Conservation (phyloP, 768 basidiomycete genomes). For the Mycena galopus region DNA sequence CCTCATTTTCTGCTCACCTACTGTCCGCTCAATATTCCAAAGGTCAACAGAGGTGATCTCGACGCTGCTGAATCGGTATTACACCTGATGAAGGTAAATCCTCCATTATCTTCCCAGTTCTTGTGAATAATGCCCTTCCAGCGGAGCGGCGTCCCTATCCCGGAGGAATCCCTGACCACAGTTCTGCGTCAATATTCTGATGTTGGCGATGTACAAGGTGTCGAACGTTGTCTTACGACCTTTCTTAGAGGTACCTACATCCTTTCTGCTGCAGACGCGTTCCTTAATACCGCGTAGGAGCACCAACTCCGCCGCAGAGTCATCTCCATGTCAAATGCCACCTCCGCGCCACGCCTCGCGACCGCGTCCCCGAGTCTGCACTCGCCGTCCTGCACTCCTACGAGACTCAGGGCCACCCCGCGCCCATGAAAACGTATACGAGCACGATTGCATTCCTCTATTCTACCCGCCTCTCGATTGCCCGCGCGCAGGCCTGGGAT, state of each 20-base stretch:
- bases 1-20: constrained; percentile 14
- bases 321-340: constrained; percentile 82
- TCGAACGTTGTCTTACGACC: constrained; percentile 60
- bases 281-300: constrained; percentile 37
- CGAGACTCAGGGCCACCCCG: constrained; percentile 71
- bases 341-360: constrained; percentile 61
- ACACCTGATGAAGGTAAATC: constrained; percentile 65
- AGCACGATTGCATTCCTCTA: constrained; percentile 73
- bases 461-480: constrained; percentile 60
- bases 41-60: constrained; percentile 65
- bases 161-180: constrained; percentile 59
- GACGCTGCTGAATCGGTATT: constrained; percentile 64
- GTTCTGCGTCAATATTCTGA: constrained; percentile 65
- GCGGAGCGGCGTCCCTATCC: constrained; percentile 57
- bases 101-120: background rate
- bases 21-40: constrained; percentile 19
- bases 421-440: constrained; percentile 83
- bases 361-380: constrained; percentile 71
- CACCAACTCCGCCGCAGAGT: constrained; percentile 68
- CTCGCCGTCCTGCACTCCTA: constrained; percentile 78
- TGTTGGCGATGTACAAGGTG: constrained; percentile 56
- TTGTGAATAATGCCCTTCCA: constrained; percentile 37
- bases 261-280: background rate
- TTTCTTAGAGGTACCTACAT: constrained; percentile 57
- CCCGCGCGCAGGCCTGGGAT: constrained; percentile 90